Percentiles rank a stretch among this genome's conserved stretches.
These are phyloP conservation scores for Peniophora sp. DNA, from an alignment of 1,284 basidiomycete genomes.

Conservation along the genomic window DNA sequence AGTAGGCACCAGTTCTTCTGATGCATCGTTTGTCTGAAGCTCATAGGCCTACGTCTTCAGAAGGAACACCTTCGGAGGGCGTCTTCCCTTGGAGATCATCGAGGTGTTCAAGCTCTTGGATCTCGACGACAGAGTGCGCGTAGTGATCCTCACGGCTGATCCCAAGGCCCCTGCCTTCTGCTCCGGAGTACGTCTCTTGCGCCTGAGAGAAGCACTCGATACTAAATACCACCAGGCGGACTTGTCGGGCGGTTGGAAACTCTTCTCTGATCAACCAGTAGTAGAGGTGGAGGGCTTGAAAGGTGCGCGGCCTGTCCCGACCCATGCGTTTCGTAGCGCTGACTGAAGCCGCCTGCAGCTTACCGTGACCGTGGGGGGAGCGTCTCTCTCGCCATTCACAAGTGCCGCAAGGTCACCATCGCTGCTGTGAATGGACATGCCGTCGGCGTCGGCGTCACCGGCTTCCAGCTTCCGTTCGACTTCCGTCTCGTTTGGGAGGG, in stretches of 20 bases:
- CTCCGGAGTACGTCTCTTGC: conserved; percentile 33
- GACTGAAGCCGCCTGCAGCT: conserved; percentile 22
- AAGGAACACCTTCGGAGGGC: conserved; percentile 33
- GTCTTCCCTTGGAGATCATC: conserved; percentile 30
- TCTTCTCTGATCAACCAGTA: conserved; percentile 13
- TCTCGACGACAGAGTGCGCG: conserved; percentile 43
- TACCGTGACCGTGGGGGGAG: conserved; percentile 43
- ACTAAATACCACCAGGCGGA: conserved; percentile 30
- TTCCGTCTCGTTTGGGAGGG: conserved; percentile 47
- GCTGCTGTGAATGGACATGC: conserved; percentile 1
- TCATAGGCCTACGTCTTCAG: conserved; percentile 17
- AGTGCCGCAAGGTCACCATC: conserved; percentile 1
- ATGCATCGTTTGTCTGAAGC: neutral
- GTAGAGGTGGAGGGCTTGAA: conserved; percentile 37
- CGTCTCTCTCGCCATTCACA: conserved; percentile 29
- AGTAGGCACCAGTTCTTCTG: conserved; percentile 26
- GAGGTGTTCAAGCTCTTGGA: conserved; percentile 38
- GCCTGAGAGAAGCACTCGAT: neutral
- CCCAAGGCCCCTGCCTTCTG: conserved; percentile 44
- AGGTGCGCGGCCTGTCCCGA: conserved; percentile 18
- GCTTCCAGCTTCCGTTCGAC: conserved; percentile 50
- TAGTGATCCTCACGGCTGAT: conserved; percentile 43
- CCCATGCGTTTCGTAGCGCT: neutral
- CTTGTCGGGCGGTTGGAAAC: conserved; percentile 24
- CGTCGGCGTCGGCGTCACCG: neutral